Evolutionary conservation across 2,329 filamentous ascomycete species (phyloP).

Genomic region (Monosporascus sp.): DNA sequence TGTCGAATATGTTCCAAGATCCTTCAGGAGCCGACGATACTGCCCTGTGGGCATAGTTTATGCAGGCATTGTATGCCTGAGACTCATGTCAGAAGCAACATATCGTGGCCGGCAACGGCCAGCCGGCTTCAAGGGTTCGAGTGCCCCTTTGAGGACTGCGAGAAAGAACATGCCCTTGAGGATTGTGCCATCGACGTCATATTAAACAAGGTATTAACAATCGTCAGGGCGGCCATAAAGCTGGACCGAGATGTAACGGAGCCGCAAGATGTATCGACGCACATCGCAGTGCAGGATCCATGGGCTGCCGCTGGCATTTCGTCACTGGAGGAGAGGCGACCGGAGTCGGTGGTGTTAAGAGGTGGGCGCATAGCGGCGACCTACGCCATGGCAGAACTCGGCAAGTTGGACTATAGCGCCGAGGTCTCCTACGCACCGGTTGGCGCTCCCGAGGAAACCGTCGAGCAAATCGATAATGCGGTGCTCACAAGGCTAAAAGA

Average conservation of each 20-base stretch:
- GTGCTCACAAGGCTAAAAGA: conserved; percentile 57
- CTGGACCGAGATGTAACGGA: conserved; percentile 29
- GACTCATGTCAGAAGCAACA: conserved; percentile 58
- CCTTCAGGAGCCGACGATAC: conserved; percentile 62
- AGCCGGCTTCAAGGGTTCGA: conserved; percentile 63
- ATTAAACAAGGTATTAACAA: conserved; percentile 63
- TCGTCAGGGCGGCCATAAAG: conserved; percentile 50
- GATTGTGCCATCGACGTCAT: conserved; percentile 77
- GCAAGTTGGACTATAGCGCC: conserved; percentile 28
- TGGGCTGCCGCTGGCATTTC: conserved; percentile 37
- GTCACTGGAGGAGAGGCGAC: conserved; percentile 31
- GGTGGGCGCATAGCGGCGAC: conserved; percentile 61
- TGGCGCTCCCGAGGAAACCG: conserved; percentile 20
- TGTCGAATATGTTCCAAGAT: conserved; percentile 69
- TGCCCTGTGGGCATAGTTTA: conserved; percentile 76
- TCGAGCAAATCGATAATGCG: conserved; percentile 36
- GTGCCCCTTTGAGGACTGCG: conserved; percentile 67
- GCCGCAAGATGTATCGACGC: conserved; percentile 32
- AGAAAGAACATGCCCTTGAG: conserved; percentile 65
- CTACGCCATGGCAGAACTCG: conserved; percentile 52
- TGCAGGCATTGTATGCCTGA: conserved; percentile 72
- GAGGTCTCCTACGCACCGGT: conserved; percentile 25
- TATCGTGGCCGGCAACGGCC: conserved; percentile 70
- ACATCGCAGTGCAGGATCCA: conserved; percentile 32
- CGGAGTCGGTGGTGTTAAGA: conserved; percentile 32